Evolutionary conservation across 2,329 filamentous ascomycete species (phyloP).

Genomic region (Keithomyces neogunnii): DNA sequence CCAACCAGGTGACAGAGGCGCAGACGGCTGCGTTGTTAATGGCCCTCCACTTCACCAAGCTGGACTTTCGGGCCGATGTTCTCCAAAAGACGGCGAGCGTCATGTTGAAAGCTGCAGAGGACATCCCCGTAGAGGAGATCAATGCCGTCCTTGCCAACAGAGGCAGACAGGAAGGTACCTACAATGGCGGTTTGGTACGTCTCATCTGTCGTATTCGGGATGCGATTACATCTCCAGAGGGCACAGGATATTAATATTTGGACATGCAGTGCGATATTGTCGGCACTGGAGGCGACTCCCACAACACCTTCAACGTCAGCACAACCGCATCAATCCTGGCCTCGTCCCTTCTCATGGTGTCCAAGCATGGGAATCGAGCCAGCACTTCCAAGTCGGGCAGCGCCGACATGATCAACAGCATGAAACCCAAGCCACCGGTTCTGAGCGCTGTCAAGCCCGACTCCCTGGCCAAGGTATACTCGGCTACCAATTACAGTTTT

Average conservation of each 20-base stretch:
- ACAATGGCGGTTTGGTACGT: conserved; percentile 74
- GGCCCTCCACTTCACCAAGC: conserved; percentile 81
- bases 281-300: conserved; percentile 89
- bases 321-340: conserved; percentile 91
- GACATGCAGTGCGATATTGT: conserved; percentile 72
- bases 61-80: conserved; percentile 77
- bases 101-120: conserved; percentile 74
- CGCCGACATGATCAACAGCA: conserved; percentile 77
- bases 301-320: conserved; percentile 97
- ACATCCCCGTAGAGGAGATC: conserved; percentile 58
- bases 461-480: conserved; percentile 66
- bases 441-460: conserved; percentile 65
- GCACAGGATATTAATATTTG: background rate
- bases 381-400: conserved; percentile 94
- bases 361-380: conserved; percentile 93
- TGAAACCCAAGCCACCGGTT: conserved; percentile 62
- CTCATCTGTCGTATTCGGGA: background rate
- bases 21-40: conserved; percentile 84
- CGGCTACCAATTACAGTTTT: conserved; percentile 82
- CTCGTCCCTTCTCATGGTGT: conserved; percentile 74
- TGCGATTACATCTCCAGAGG: background rate
- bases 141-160: conserved; percentile 50
- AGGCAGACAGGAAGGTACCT: conserved; percentile 60
- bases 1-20: conserved; percentile 77
- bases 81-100: conserved; percentile 74